Evolutionary conservation across 2,329 filamentous ascomycete species (phyloP).

Genomic region (Alternaria gaisen): DNA sequence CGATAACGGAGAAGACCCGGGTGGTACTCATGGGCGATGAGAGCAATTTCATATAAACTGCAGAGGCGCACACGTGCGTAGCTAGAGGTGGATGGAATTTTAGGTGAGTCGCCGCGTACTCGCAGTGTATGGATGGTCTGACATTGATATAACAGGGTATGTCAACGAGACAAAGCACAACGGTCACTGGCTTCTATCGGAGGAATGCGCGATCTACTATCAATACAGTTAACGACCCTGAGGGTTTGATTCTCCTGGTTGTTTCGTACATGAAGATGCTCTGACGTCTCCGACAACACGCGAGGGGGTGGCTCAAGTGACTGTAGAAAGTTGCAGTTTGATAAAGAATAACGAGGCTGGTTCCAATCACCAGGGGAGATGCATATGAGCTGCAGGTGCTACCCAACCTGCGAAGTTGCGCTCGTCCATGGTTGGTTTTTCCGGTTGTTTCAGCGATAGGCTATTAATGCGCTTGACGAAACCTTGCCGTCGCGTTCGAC

Average conservation of each 20-base stretch:
- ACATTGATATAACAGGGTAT: neutral
- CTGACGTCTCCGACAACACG: neutral
- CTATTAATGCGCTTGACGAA: constrained; percentile 1
- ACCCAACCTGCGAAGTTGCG: neutral
- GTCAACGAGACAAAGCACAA: neutral
- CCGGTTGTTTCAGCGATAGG: neutral
- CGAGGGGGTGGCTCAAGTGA: neutral
- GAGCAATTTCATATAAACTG: neutral
- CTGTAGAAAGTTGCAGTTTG: neutral
- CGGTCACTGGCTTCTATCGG: constrained; percentile 27
- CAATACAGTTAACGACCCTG: neutral
- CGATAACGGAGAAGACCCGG: constrained; percentile 21
- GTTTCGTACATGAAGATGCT: neutral
- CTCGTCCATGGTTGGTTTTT: neutral
- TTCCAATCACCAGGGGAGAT: neutral
- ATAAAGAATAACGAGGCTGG: neutral
- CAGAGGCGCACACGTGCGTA: neutral
- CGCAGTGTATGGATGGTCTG: neutral
- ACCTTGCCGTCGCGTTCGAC: neutral
- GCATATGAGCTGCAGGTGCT: neutral
- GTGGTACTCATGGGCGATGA: constrained; percentile 25
- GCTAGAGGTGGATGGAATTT: neutral
- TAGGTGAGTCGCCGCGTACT: neutral
- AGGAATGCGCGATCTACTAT: neutral
- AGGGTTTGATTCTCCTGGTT: neutral